These are phyloP conservation scores for Candida maltosa DNA, from an alignment of 805 yeast species.

Conservation along the genomic window DNA sequence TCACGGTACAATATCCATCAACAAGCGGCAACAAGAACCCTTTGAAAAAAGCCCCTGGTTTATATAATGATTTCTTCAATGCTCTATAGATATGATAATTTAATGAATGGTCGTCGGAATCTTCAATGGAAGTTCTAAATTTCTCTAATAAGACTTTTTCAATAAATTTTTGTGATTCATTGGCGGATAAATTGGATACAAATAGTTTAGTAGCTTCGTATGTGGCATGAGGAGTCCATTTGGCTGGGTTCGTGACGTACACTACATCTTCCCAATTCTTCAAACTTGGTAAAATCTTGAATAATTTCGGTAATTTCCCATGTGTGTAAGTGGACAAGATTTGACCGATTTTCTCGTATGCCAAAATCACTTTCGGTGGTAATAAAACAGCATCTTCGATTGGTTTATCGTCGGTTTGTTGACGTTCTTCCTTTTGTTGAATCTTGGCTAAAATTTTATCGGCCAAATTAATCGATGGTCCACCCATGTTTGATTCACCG, in stretches of 20 bases:
- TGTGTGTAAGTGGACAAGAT: conserved; percentile 86
- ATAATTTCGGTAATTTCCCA: conserved; percentile 94
- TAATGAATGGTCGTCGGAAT: conserved; percentile 69
- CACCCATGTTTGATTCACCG: conserved; percentile 14
- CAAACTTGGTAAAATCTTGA: conserved; percentile 89
- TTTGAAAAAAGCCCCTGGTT: conserved; percentile 96
- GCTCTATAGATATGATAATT: conserved; percentile 94
- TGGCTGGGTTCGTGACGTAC: conserved; percentile 86
- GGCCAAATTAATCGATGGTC: conserved; percentile 66
- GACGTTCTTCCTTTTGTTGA: conserved; percentile 59
- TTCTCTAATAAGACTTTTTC: conserved; percentile 65
- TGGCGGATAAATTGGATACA: conserved; percentile 83
- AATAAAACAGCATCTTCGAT: conserved; percentile 67
- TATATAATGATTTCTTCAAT: conserved; percentile 86
- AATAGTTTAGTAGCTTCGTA: conserved; percentile 94
- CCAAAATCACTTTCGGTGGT: conserved; percentile 95
- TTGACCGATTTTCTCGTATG: conserved; percentile 87
- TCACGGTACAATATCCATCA: conserved; percentile 81
- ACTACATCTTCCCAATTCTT: conserved; percentile 95
- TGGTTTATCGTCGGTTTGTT: conserved; percentile 16
- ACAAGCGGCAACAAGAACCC: conserved; percentile 92
- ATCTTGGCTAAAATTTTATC: conserved; percentile 92
- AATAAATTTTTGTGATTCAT: conserved; percentile 84
- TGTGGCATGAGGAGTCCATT: conserved; percentile 93
- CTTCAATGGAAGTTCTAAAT: conserved; percentile 68